A percentile compares a stretch with the other conserved stretches of the same genome.
phyloP scores from a whole-genome alignment of 805 yeast genomes.

The Yarrowia sp. region DNA sequence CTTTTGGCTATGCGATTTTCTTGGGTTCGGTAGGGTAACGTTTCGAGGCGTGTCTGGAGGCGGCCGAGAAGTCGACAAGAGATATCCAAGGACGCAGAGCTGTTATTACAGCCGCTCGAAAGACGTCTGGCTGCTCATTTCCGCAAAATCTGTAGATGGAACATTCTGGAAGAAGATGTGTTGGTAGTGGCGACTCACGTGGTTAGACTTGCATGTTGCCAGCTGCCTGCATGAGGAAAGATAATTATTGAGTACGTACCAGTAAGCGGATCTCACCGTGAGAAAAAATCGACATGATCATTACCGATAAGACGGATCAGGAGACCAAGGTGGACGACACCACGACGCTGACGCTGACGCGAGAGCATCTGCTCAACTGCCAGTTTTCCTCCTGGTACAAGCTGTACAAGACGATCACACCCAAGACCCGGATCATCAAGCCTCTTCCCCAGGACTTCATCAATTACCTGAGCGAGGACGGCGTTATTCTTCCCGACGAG shows the following conservation, averaged over 20 bases:
- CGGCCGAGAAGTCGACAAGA: neutral
- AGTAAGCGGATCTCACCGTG: too few relatives aligned
- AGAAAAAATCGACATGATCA: too few relatives aligned
- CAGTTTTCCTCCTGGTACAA: constrained; percentile 61
- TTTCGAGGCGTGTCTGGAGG: neutral
- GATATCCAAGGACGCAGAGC: neutral
- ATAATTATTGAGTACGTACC: too few relatives aligned
- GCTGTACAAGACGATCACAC: constrained; percentile 48
- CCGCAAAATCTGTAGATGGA: neutral
- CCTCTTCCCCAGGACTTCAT: constrained; percentile 60
- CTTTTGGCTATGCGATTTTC: constrained; percentile 27
- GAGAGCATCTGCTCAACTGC: constrained; percentile 49
- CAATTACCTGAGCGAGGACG: constrained; percentile 63
- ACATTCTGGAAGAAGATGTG: constrained; percentile 7
- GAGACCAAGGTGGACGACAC: neutral
- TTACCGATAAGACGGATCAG: neutral
- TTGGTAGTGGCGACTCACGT: neutral
- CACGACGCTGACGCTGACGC: constrained; percentile 5
- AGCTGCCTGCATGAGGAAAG: neutral
- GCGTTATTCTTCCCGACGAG: constrained; percentile 59
- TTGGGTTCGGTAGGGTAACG: constrained; percentile 23
- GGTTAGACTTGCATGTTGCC: constrained; percentile 1
- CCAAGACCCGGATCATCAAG: constrained; percentile 52
- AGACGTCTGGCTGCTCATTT: neutral
- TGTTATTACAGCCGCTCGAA: neutral